Percentiles rank a stretch among this genome's conserved stretches.
These are phyloP conservation scores for Xylaria sp. DNA, from an alignment of 2,329 filamentous ascomycete genomes.

Conservation along the genomic window DNA sequence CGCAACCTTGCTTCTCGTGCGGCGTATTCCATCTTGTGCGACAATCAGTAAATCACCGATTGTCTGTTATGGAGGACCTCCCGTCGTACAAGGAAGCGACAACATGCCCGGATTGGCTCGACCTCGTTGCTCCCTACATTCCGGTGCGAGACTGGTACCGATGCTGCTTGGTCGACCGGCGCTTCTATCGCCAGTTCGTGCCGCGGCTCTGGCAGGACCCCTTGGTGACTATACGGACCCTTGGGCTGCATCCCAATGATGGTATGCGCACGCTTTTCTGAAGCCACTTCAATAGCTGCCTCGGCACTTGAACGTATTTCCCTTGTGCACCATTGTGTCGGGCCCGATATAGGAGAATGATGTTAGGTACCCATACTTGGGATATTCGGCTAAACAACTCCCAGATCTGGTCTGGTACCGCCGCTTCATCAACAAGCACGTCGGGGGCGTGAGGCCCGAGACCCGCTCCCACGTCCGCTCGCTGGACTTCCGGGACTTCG, in stretches of 20 bases:
- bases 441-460: conserved; percentile 37
- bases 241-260: conserved; percentile 48
- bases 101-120: conserved; percentile 51
- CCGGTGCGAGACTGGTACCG: conserved; percentile 44
- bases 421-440: conserved; percentile 47
- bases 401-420: conserved; percentile 55
- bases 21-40: not conserved
- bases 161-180: conserved; percentile 52
- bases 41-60: not conserved
- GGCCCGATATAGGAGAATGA: not conserved
- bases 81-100: conserved; percentile 59
- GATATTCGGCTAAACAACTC: conserved; percentile 20
- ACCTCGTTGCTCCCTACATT: conserved; percentile 50
- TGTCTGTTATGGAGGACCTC: conserved; percentile 40
- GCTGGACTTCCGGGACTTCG: conserved; percentile 52
- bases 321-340: too few relatives aligned
- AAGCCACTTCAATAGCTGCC: too few relatives aligned
- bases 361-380: too few relatives aligned
- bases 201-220: conserved; percentile 58
- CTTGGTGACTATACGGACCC: conserved; percentile 42
- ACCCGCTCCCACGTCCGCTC: conserved; percentile 50
- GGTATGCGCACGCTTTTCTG: conserved; percentile 41
- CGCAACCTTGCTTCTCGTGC: not conserved
- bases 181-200: conserved; percentile 53
- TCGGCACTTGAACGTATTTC: not conserved